Evolutionary conservation across 371 early-diverging fungal species (phyloP).

Genomic region (Furculomyces boomerangus): DNA sequence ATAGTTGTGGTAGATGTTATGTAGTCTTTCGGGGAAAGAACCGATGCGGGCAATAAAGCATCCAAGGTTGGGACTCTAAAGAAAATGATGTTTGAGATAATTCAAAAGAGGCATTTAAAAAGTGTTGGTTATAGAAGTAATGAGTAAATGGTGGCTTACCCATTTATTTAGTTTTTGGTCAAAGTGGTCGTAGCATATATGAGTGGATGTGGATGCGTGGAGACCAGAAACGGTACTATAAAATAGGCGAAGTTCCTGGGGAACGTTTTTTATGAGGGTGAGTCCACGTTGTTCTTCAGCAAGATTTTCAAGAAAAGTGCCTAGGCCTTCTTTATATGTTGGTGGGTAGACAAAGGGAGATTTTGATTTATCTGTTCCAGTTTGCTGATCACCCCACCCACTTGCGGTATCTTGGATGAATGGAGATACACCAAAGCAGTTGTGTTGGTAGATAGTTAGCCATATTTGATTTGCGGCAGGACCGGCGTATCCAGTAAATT

Average conservation of each 20-base stretch:
- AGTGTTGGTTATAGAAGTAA: conserved; percentile 50
- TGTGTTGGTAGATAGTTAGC: conserved; percentile 88
- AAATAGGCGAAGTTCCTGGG: conserved; percentile 81
- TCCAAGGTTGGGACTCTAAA: conserved; percentile 54
- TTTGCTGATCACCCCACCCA: conserved; percentile 25
- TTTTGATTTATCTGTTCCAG: conserved; percentile 16
- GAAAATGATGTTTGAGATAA: background rate
- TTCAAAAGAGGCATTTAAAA: background rate
- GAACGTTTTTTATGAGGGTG: conserved; percentile 26
- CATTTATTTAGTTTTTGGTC: conserved; percentile 68
- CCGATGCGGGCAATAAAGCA: conserved; percentile 82
- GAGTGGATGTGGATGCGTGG: conserved; percentile 93
- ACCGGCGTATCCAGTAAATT: conserved; percentile 92
- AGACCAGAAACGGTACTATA: conserved; percentile 85
- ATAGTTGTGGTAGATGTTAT: conserved; percentile 87
- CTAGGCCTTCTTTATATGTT: conserved; percentile 14
- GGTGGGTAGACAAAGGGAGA: conserved; percentile 22
- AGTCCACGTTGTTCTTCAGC: conserved; percentile 24
- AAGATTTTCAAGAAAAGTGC: conserved; percentile 26
- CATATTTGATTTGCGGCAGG: conserved; percentile 73
- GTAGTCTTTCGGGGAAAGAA: conserved; percentile 70
- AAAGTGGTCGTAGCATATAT: conserved; percentile 84
- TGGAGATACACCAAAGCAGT: conserved; percentile 70
- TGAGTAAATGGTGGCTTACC: conserved; percentile 67
- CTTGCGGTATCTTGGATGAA: conserved; percentile 28